Evolutionary conservation across 495 filamentous ascomycete genomes (phyloP).

Genomic region (Daldinia concentrica): DNA sequence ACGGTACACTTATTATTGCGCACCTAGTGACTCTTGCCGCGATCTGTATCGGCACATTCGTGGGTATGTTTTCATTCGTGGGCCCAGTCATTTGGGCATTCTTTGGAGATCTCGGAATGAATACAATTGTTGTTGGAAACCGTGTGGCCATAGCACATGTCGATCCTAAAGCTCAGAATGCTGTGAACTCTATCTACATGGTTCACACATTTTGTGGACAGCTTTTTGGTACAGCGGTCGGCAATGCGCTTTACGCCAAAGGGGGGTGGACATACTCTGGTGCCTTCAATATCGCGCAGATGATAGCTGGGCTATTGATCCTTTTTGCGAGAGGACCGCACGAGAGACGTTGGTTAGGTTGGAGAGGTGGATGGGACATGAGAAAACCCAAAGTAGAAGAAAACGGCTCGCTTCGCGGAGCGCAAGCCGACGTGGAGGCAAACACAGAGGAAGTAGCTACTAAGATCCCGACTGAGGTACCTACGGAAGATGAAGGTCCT

Average conservation of each 20-base stretch:
- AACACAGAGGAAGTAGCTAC: constrained; percentile 5
- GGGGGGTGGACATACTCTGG: constrained; percentile 71
- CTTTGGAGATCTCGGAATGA: constrained; percentile 73
- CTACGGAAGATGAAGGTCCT: constrained; percentile 19
- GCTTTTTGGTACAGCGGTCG: constrained; percentile 73
- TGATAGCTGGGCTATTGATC: constrained; percentile 62
- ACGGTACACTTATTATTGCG: constrained; percentile 67
- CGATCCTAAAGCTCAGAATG: constrained; percentile 71
- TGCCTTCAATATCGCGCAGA: constrained; percentile 68
- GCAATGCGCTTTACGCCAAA: constrained; percentile 71
- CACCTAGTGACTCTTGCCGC: constrained; percentile 61
- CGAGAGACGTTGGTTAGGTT: constrained; percentile 72
- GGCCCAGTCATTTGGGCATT: constrained; percentile 75
- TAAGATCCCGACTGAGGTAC: constrained; percentile 13
- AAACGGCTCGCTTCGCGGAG: constrained; percentile 20
- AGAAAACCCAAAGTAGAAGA: constrained; percentile 37
- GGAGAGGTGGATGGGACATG: constrained; percentile 67
- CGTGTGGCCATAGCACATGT: constrained; percentile 71
- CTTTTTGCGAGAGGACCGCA: constrained; percentile 64
- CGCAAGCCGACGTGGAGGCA: constrained; percentile 22
- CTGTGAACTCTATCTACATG: constrained; percentile 81
- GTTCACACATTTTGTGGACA: constrained; percentile 75
- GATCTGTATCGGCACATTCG: constrained; percentile 71
- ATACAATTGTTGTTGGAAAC: constrained; percentile 74
- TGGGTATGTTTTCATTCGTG: constrained; percentile 67